These are phyloP conservation scores for Phytophthora fragariae DNA, from an alignment of 352 stramenopile species.

Conservation along the genomic window DNA sequence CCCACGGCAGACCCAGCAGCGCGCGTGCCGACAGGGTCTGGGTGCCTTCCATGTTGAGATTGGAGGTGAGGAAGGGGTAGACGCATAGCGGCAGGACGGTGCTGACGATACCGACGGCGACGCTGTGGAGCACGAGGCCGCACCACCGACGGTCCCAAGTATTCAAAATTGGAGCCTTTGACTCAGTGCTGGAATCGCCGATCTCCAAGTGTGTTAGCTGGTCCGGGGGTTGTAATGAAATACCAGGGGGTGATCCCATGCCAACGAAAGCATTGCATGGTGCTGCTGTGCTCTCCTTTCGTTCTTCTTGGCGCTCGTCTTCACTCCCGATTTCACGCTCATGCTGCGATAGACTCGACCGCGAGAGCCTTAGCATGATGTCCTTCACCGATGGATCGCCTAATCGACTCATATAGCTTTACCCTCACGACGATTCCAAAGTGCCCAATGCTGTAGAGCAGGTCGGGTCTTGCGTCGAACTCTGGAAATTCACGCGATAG, in stretches of 20 bases:
- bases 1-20: constrained; percentile 61
- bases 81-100: constrained; percentile 58
- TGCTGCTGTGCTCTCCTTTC: background rate
- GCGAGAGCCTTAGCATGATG: constrained; percentile 12
- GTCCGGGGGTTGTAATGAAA: background rate
- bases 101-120: constrained; percentile 61
- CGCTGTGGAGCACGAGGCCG: constrained; percentile 61
- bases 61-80: constrained; percentile 72
- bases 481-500: too few relatives aligned
- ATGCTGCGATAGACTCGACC: constrained; percentile 9
- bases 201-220: background rate
- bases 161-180: constrained; percentile 14
- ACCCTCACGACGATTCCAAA: too few relatives aligned
- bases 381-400: constrained; percentile 9
- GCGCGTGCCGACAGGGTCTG: constrained; percentile 61
- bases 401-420: constrained; percentile 15
- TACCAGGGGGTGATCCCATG: constrained; percentile 11
- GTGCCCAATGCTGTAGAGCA: too few relatives aligned
- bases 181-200: background rate
- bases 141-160: constrained; percentile 51
- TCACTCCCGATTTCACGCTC: background rate
- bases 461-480: too few relatives aligned
- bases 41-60: constrained; percentile 77
- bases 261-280: background rate
- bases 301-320: constrained; percentile 4